Base-by-base conservation (phyloP, 2,329 filamentous ascomycete genomes). In the Tolypocladium amazonense region DNA sequence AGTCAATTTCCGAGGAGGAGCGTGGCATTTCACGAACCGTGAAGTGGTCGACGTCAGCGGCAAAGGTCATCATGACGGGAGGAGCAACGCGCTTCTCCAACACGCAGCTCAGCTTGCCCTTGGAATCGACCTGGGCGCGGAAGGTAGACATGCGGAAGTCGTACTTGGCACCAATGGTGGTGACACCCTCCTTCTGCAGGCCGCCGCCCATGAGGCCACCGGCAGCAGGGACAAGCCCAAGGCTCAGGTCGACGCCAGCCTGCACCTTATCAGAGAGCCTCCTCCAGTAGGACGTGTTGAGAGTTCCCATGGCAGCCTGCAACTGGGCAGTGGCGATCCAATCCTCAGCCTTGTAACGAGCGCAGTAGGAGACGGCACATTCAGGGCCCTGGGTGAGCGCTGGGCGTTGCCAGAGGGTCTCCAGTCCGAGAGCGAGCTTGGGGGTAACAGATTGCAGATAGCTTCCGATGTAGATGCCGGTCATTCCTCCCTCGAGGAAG, bases 61-160 rank as follows among this genome's bases (percentile, higher is more conserved):
- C 91, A 77, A 99, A 96, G 60, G 92, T 96, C 78, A 99, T 86
- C 74, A 88, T 89, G 61, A 99, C 92, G 35, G 92, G 89, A 64
- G 92, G 91, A 37, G 92, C 92, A 70, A 99, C 90, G 71, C 92
- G 88, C 86, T 97, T 97, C 82, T 99, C 94, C 67, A 97, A 79
- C 70, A 97, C 78, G 72, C 91, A 94, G 76, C 89, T 90, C 62
- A 99, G 82, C 80, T 96, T 96, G 74, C 94, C 94, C 73, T 90
- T 87, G 70, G 92, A 95, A 78, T 99, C 94, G 68, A 97, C 84
- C 79, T 99, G 94, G 53, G 93, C 94, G 65, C 93, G 87, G 86
- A 97, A 96, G 57, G 91, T 94, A 59, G 90, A 94, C 78, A 92
- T 90, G 71, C 90, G 86, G 85, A 99, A 99, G 75, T 97, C 93